A percentile compares a stretch with the other conserved stretches of the same genome.
Conservation (phyloP, 306 rosid genomes). For the Cicer bijugum region DNA sequence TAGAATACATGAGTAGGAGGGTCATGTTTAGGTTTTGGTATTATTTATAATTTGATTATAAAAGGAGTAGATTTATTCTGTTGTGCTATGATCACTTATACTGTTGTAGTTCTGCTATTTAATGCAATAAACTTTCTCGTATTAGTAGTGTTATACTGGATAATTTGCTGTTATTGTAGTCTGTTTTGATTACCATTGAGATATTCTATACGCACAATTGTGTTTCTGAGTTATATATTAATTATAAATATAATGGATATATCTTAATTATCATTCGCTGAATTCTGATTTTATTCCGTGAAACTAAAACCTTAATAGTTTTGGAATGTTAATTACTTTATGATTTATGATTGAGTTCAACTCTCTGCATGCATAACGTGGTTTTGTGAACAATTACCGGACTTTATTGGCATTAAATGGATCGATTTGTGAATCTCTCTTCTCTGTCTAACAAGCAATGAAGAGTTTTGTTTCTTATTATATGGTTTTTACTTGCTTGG, state of each 20-base stretch:
- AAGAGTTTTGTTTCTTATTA: neutral
- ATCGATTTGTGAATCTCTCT: neutral
- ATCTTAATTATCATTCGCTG: neutral
- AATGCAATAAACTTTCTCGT: conserved; percentile 25
- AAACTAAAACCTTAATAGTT: neutral
- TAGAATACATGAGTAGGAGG: neutral
- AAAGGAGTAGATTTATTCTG: neutral
- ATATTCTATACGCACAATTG: neutral
- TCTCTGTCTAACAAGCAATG: neutral
- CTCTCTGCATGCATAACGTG: neutral
- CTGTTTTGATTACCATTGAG: conserved; percentile 1
- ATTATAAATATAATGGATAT: neutral
- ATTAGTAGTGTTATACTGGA: neutral
- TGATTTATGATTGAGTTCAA: neutral
- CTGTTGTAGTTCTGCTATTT: conserved; percentile 34
- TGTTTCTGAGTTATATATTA: neutral
- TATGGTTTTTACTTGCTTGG: neutral
- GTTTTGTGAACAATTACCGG: neutral
- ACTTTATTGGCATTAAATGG: neutral
- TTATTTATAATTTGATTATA: neutral
- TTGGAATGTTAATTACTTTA: too few species aligned
- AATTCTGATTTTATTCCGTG: neutral
- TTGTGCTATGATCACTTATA: neutral
- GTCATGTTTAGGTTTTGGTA: neutral
- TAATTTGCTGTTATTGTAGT: neutral